Evolutionary conservation across 202 grass and related monocot genomes (phyloP).

Genomic region (Cymbopogon flexuosus): DNA sequence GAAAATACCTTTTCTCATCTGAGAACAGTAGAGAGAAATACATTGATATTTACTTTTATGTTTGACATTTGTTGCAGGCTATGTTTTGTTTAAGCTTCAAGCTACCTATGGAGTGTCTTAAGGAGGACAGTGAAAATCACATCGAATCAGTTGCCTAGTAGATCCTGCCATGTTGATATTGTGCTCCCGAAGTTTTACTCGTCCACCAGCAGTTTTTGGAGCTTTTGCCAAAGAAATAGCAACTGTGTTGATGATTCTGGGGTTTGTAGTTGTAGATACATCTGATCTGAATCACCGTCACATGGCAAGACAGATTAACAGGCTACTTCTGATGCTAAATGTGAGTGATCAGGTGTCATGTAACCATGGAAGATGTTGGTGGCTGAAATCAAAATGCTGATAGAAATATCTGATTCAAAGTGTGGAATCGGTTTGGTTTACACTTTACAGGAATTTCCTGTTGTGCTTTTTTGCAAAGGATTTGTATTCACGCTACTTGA

Average conservation of each 20-base stretch:
- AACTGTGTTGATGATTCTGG: background rate
- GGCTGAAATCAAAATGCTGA: background rate
- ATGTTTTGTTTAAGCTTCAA: conserved; percentile 96
- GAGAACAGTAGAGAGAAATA: background rate
- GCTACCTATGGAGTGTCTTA: conserved; percentile 60
- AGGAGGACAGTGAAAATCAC: conserved; percentile 36
- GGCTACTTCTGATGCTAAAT: background rate
- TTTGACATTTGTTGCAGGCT: conserved; percentile 47
- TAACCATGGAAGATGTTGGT: background rate
- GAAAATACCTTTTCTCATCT: background rate
- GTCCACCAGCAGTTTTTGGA: background rate
- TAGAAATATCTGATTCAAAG: background rate
- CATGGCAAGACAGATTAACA: background rate
- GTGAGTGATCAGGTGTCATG: background rate
- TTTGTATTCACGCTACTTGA: background rate
- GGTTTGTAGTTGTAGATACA: background rate
- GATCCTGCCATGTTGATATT: background rate
- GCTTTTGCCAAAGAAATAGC: conserved; percentile 5
- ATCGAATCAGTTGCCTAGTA: conserved; percentile 18
- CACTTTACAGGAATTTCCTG: background rate
- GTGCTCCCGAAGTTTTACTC: background rate
- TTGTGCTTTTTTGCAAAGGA: background rate
- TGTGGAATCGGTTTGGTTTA: background rate
- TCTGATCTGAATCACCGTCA: background rate
- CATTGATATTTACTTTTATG: background rate